A percentile compares a stretch with the other conserved stretches of the same genome.
Evolutionary conservation across 305 asterid species (phyloP).

Genomic region (Fraxinus floribunda): DNA sequence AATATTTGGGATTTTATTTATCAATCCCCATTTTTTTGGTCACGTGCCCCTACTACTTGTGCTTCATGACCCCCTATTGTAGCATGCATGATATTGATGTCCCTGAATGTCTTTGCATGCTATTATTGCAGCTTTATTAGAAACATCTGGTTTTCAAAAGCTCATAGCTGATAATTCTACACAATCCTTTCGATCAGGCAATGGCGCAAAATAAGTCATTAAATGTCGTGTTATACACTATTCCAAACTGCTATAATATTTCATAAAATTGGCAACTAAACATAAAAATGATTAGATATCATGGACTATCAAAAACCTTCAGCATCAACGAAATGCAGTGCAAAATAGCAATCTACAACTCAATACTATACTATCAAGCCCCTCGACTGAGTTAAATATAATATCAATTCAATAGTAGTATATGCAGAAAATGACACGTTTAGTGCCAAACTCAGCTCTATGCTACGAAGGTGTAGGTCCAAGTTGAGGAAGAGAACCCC

Average conservation of each 20-base stretch:
- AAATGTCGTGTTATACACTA: neutral
- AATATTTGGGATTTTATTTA: neutral
- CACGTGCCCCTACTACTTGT: neutral
- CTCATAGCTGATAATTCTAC: neutral
- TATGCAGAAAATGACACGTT: neutral
- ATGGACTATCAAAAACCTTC: neutral
- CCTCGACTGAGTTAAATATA: neutral
- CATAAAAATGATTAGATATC: neutral
- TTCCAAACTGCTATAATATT: neutral
- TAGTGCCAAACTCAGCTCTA: slow-evolving; percentile 1
- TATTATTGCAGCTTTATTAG: neutral
- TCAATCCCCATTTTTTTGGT: neutral
- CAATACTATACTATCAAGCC: neutral
- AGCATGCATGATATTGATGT: neutral
- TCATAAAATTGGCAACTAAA: neutral
- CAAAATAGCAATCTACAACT: neutral
- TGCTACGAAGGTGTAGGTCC: neutral
- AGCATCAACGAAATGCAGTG: neutral
- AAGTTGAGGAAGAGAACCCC: neutral
- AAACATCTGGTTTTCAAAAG: neutral
- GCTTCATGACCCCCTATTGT: neutral
- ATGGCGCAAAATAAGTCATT: neutral
- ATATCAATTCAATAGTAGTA: neutral
- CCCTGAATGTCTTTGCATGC: neutral
- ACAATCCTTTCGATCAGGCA: neutral